These are phyloP conservation scores for Papiliotrema nemorosa DNA, from an alignment of 1,284 basidiomycete species.

Conservation along the genomic window DNA sequence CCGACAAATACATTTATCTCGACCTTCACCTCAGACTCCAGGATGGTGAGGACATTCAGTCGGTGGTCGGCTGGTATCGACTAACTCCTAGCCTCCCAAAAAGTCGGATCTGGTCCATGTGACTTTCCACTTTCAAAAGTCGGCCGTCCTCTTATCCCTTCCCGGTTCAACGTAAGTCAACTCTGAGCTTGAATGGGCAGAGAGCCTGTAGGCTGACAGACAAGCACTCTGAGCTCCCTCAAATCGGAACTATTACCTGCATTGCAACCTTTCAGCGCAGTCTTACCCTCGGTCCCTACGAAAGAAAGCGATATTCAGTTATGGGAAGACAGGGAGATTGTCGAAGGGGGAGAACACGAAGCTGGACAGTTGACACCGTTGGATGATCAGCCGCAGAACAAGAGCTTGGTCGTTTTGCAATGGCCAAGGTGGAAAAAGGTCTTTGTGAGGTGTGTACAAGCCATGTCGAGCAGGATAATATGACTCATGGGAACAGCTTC, in stretches of 20 bases:
- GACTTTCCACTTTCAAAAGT: slow-evolving; percentile 37
- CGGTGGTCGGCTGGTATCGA: too few relatives aligned
- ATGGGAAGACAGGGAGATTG: slow-evolving; percentile 26
- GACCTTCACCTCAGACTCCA: too few relatives aligned
- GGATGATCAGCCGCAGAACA: slow-evolving; percentile 12
- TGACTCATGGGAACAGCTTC: slow-evolving; percentile 16
- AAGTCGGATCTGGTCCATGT: slow-evolving; percentile 32
- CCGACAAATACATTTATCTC: too few relatives aligned
- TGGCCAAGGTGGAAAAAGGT: slow-evolving; percentile 42
- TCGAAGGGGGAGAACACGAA: slow-evolving; percentile 23
- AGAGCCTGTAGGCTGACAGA: background rate
- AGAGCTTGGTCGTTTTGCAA: slow-evolving; percentile 17
- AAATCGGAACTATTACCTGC: slow-evolving; percentile 30
- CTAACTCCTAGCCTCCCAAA: slow-evolving; percentile 30
- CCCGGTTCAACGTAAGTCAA: slow-evolving; percentile 32
- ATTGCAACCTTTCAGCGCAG: slow-evolving; percentile 18
- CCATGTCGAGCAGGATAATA: background rate
- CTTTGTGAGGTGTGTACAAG: slow-evolving; percentile 30
- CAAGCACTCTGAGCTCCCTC: slow-evolving; percentile 22
- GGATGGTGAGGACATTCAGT: too few relatives aligned
- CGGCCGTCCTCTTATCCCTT: slow-evolving; percentile 37
- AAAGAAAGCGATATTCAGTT: slow-evolving; percentile 28
- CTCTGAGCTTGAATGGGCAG: background rate
- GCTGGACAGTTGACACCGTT: slow-evolving; percentile 10
- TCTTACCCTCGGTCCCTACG: slow-evolving; percentile 15